phyloP scores from a whole-genome alignment of 2,329 filamentous ascomycete species.

The Alternaria triticimaculans region DNA sequence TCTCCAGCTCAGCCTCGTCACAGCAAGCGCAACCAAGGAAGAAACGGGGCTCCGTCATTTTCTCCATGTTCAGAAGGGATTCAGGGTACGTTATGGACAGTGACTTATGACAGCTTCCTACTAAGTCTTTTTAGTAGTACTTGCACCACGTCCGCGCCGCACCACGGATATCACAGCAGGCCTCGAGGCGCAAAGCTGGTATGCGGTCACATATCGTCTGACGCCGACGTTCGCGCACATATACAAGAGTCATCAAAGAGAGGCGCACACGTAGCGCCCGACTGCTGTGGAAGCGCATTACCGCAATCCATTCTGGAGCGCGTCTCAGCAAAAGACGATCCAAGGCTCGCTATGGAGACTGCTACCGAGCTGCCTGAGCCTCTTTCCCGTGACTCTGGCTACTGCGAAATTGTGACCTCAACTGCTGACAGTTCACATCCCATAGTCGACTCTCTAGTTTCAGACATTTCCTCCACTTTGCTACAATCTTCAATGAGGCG shows the following conservation, averaged over 20 bases:
- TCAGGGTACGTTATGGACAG: constrained; percentile 28
- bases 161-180: constrained; percentile 32
- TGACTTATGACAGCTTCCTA: not conserved
- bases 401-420: constrained; percentile 36
- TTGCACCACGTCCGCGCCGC: constrained; percentile 35
- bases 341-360: constrained; percentile 33
- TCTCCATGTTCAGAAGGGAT: constrained; percentile 43
- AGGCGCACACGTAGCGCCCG: constrained; percentile 43
- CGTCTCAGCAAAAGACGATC: constrained; percentile 49
- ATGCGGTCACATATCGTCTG: constrained; percentile 42
- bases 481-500: constrained; percentile 14
- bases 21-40: constrained; percentile 25
- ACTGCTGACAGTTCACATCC: constrained; percentile 25
- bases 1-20: constrained; percentile 32
- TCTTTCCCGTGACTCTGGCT: constrained; percentile 33
- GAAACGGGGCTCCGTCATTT: constrained; percentile 39
- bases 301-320: constrained; percentile 49
- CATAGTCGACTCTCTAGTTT: constrained; percentile 6
- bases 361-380: not conserved
- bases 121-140: constrained; percentile 29
- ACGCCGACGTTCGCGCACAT: constrained; percentile 34
- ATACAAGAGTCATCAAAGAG: constrained; percentile 45
- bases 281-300: constrained; percentile 51
- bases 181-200: constrained; percentile 33
- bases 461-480: constrained; percentile 12